Evolutionary conservation across 768 basidiomycete genomes (phyloP).

Genomic region (Suillus subluteus): DNA sequence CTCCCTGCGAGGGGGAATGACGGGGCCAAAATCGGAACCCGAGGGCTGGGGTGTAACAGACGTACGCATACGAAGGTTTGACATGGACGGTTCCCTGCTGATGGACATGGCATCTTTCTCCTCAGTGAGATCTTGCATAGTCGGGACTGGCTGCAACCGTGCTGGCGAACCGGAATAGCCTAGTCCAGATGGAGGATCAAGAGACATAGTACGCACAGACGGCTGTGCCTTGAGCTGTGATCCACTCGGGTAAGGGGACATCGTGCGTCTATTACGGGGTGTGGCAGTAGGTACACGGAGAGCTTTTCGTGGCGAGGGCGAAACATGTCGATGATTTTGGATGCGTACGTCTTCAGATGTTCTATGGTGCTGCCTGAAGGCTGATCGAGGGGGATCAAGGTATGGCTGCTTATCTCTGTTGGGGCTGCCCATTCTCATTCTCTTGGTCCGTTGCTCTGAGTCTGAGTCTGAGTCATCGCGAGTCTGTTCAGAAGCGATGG

Average conservation of each 20-base stretch:
- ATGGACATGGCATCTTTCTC: conserved; percentile 27
- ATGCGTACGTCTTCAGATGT: conserved; percentile 22
- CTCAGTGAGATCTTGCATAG: conserved; percentile 38
- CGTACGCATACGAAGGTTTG: conserved; percentile 59
- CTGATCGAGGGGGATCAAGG: conserved; percentile 57
- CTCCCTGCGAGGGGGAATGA: conserved; percentile 39
- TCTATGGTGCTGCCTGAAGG: conserved; percentile 37
- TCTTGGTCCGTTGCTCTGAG: conserved; percentile 46
- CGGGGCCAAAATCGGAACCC: conserved; percentile 45
- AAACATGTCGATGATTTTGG: conserved; percentile 25
- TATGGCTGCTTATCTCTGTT: conserved; percentile 44
- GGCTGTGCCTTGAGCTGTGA: conserved; percentile 38
- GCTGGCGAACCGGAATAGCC: conserved; percentile 19
- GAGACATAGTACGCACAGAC: conserved; percentile 67
- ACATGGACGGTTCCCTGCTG: conserved; percentile 47
- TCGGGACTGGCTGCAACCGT: conserved; percentile 31
- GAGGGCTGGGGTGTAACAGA: conserved; percentile 73
- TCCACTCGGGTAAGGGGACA: conserved; percentile 43
- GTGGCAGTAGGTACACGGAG: conserved; percentile 35
- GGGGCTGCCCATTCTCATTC: conserved; percentile 51
- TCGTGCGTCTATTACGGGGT: conserved; percentile 42
- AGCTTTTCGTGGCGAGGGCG: conserved; percentile 34
- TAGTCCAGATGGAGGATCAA: conserved; percentile 57
- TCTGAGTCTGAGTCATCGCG: conserved; percentile 40
- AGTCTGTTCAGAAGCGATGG: conserved; percentile 26